Evolutionary conservation across 768 basidiomycete species (phyloP).

Genomic region (Suillus clintonianus): DNA sequence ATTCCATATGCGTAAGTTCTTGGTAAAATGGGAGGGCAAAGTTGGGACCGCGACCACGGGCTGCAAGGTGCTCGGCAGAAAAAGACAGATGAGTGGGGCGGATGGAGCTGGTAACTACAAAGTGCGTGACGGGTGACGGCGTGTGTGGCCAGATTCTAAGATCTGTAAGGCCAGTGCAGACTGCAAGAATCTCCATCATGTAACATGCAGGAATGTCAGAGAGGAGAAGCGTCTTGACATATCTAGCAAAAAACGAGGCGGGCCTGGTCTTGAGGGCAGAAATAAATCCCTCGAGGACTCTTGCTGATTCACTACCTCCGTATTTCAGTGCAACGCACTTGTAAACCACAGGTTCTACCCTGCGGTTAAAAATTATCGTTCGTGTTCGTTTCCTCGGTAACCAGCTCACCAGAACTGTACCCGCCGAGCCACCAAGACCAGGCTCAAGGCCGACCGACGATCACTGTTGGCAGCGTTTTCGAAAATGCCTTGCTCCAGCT

Average conservation of each 20-base stretch:
- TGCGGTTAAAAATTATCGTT: neutral
- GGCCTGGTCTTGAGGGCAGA: neutral
- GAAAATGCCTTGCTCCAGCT: neutral
- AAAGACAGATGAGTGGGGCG: neutral
- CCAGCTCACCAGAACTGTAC: neutral
- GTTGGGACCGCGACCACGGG: neutral
- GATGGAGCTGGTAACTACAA: neutral
- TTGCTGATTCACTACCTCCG: neutral
- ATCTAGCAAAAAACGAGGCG: neutral
- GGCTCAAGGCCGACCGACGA: neutral
- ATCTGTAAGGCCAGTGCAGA: neutral
- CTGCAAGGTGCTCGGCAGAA: neutral
- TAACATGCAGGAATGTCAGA: neutral
- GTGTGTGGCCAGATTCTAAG: neutral
- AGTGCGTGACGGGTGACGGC: neutral
- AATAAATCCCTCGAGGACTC: neutral
- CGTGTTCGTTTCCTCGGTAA: neutral
- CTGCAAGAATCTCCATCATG: neutral
- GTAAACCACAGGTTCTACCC: neutral
- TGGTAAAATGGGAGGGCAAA: conserved; percentile 1
- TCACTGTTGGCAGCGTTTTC: neutral
- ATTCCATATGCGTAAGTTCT: neutral
- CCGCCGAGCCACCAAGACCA: neutral
- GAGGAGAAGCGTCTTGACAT: neutral
- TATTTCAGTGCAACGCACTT: neutral